Base-by-base conservation (phyloP, 179 eudicot species). In the Nepenthes alata region DNA sequence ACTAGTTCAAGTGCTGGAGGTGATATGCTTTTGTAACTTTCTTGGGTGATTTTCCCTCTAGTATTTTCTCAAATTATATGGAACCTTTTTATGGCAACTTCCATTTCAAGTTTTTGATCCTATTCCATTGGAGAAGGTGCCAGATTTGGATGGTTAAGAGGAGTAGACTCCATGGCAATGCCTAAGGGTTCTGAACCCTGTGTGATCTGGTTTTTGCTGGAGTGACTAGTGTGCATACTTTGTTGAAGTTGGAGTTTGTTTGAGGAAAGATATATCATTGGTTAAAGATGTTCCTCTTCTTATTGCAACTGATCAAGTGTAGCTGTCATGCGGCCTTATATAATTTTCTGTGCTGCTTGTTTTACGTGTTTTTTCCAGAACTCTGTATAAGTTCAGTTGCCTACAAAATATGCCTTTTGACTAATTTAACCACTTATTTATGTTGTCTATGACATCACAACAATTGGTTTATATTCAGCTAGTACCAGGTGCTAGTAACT, bases 51-150 rank as follows among this genome's bases (percentile, higher is more conserved):
- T 6, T 25, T 55, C 37, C 14, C 39, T 34, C 14, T 57, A 91
- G 98, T 95, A 91, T 67, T 91, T 91, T 57, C 62, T 83, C 63
- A 77, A 77, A 57, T 89, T 75, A 69, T 86, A 93, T 62, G 82
- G 84, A 59, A 37, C 82, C 15, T 71, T 60, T 57, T 72, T 93
- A 71, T 69, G 70, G 77, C 75, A 80, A 66, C 65, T 89, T 25
- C 84, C 80, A 3, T 89, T 95, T 73, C 85, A 85, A 63, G 67
- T 83, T 60, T 67, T 36, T 64, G 95, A 86, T 74, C 96, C 93
- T 75, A 85, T 93, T 71, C 93, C 88, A 4, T 93, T 69, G 98
- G 98, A 66, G 90, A 89, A 77, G 95, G 96, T 48, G 83, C 83
- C 70, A 95, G 96, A 56, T 84, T 81, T 72, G 98, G 98, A 49